phyloP scores from a whole-genome alignment of 2,329 filamentous ascomycete genomes.

The Phialocephala subalpina region DNA sequence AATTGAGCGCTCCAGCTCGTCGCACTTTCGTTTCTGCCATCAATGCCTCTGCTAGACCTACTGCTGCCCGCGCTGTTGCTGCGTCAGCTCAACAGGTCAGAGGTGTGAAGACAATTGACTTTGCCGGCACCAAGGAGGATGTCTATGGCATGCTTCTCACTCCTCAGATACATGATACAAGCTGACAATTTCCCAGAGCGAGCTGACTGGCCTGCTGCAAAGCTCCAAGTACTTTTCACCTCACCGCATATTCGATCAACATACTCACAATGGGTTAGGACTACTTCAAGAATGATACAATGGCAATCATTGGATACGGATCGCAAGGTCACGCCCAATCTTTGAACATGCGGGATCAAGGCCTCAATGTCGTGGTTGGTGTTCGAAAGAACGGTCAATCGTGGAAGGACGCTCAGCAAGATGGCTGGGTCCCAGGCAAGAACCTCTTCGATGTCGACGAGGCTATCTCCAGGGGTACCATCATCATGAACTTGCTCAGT shows the following conservation, averaged over 20 bases:
- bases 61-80: conserved; percentile 56
- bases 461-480: conserved; percentile 91
- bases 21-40: conserved; percentile 69
- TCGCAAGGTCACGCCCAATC: conserved; percentile 99
- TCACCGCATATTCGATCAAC: conserved; percentile 25
- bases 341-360: conserved; percentile 99
- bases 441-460: conserved; percentile 99
- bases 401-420: conserved; percentile 96
- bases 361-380: conserved; percentile 98
- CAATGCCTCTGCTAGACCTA: conserved; percentile 61
- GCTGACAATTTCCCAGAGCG: conserved; percentile 70
- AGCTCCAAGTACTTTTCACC: conserved; percentile 79
- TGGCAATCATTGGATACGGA: conserved; percentile 98
- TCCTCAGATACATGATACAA: conserved; percentile 12
- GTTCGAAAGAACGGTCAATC: conserved; percentile 98
- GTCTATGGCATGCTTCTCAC: conserved; percentile 78
- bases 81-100: conserved; percentile 66
- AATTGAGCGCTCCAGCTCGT: conserved; percentile 67
- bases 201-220: conserved; percentile 97
- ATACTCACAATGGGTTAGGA: conserved; percentile 63
- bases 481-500: conserved; percentile 98
- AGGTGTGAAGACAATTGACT: conserved; percentile 98
- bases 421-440: conserved; percentile 98
- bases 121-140: conserved; percentile 89
- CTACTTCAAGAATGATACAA: conserved; percentile 99